Base-by-base conservation (phyloP, 768 basidiomycete species). In the Pholiota conissans region DNA sequence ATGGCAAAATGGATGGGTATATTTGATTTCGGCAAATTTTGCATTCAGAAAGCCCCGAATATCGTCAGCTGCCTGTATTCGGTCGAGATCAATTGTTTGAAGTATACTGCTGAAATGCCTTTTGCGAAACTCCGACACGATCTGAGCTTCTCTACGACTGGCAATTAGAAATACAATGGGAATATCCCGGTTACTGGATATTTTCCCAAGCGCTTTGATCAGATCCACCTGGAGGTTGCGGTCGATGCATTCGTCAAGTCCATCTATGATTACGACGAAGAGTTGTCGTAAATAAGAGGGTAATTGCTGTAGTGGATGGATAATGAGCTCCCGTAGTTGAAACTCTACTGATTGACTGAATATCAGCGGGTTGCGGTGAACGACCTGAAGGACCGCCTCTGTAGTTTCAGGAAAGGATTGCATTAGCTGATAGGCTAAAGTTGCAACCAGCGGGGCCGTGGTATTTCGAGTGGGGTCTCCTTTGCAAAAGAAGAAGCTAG, bases 401-500 rank as follows among this genome's bases (percentile, higher is more conserved):
- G n/a, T n/a, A n/a, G n/a, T n/a, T n/a, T n/a, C n/a, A n/a, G n/a
- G n/a, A n/a, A n/a, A n/a, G n/a, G n/a, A n/a, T n/a, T n/a, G n/a
- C n/a, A n/a, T n/a, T n/a, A n/a, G n/a, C n/a, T n/a, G n/a, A n/a
- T n/a, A n/a, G n/a, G n/a, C n/a, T n/a, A n/a, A n/a, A n/a, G n/a
- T n/a, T n/a, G n/a, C n/a, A n/a, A n/a, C n/a, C n/a, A n/a, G n/a
- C n/a, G 62, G 61, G 11, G 54, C 60, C 2, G 60, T 63, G 13
- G 63, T 65, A 18, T 63, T 68, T 13, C 72, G 65, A 29, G 63
- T 63, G 16, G 61, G 35, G 37, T 67, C 68, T 26, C 61, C 57
- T 13, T 72, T 64, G 6, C 67, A 72, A 61, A 76, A 76, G 55
- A 75, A 75, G 63, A 73, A 74, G 39, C 65, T 68, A 0, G 71